Evolutionary conservation across 306 rosid species (phyloP).

Genomic region (Nissolia schottii): DNA sequence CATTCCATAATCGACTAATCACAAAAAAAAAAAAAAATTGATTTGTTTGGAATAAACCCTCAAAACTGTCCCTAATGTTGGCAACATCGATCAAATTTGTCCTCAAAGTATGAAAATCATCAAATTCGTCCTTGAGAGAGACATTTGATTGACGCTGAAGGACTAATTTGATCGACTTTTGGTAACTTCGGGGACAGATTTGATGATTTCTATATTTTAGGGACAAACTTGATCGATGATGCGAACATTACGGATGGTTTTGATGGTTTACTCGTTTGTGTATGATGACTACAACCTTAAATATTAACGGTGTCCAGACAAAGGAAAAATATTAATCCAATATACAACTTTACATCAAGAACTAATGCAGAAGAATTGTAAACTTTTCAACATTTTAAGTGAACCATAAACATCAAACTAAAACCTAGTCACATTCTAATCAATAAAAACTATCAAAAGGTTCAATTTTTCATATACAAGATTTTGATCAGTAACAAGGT

Average conservation of each 20-base stretch:
- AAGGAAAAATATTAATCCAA: background rate
- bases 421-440: background rate
- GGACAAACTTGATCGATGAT: no score
- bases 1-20: background rate
- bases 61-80: no score
- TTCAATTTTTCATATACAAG: background rate
- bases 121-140: no score
- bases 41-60: no score
- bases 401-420: background rate
- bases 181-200: no score
- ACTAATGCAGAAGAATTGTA: background rate
- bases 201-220: no score
- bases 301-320: conserved; percentile 2
- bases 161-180: no score
- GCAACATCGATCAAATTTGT: no score
- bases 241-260: no score
- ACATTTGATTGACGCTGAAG: no score
- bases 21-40: no score
- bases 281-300: background rate
- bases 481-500: conserved; percentile 23
- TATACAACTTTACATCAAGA: background rate
- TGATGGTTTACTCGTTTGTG: background rate
- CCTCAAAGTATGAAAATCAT: no score
- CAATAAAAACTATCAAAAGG: background rate
- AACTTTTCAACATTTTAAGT: background rate